Evolutionary conservation across 2,329 filamentous ascomycete genomes (phyloP), one percentile per base, ranked within the genome.

Genomic region (Botrytis porri): DNA sequence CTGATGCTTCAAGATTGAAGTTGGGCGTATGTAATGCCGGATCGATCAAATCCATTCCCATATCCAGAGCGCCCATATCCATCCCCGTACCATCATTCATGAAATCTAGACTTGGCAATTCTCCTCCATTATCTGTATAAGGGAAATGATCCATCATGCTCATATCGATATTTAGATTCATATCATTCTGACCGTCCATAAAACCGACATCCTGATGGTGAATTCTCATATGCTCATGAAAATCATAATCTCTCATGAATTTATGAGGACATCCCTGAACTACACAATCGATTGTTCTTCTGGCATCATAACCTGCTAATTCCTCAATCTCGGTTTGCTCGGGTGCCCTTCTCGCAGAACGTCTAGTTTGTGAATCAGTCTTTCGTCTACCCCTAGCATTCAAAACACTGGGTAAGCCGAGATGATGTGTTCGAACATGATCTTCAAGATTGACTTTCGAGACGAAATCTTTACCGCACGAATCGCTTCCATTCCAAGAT

Each of bases 401-500:
- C 80, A 82, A 64, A 79, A 83, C 80, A 73, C 82, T 83, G 18
- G 81, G 82, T 35, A 88, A 83, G n/a, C 90, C 89, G 39, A 97
- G 84, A 81, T 98, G 95, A 35, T 93, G 88, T 65, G 92, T 94
- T 32, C 93, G 90, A 62, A 98, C 87, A 80, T 98, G 95, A 76
- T 96, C 92, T 81, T 95, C 92, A 0, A 98, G 86, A 43, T 89
- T 90, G 29, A 89, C 87, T 81, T 97, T 97, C 75, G 91, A 92
- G 73, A 88, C 88, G 79, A 97, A 96, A 51, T 87, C 87, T 74
- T 89, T 88, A 3, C 91, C 92, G 79, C 95, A 98, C 25, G 91
- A 93, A 69, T 89, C 85, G 16, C 86, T 70, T 35, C 86, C 87
- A 73, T 88, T 84, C 92, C 94, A 97, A 9, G 82, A 84, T 16